Conservation (phyloP, 352 stramenopile species). For the Pythium diclinum region DNA sequence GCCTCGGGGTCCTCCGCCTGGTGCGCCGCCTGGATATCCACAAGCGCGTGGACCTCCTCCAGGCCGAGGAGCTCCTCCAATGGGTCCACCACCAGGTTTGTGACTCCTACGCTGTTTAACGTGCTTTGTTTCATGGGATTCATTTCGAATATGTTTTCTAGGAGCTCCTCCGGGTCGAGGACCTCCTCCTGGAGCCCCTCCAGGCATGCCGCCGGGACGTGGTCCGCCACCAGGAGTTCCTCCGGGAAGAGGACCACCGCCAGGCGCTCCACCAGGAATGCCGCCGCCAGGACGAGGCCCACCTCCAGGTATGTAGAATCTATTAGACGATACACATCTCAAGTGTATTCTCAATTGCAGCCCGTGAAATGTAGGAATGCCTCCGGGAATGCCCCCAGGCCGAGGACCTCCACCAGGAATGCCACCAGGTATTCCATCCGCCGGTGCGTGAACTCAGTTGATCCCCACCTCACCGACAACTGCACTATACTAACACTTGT, state of each 20-base stretch:
- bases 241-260: constrained; percentile 11
- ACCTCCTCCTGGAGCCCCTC: constrained; percentile 19
- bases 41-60: constrained; percentile 53
- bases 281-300: background rate
- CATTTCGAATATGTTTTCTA: constrained; percentile 3
- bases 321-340: background rate
- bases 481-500: background rate
- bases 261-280: background rate
- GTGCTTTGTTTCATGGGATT: background rate
- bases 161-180: constrained; percentile 26
- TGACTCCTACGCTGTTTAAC: background rate
- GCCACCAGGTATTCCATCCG: constrained; percentile 24
- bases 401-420: constrained; percentile 24
- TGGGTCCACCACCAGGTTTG: constrained; percentile 44
- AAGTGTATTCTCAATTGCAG: background rate
- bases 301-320: background rate
- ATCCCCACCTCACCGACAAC: background rate
- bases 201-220: constrained; percentile 19
- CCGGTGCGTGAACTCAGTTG: constrained; percentile 35
- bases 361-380: background rate
- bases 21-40: constrained; percentile 38
- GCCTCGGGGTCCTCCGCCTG: constrained; percentile 33
- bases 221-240: constrained; percentile 22
- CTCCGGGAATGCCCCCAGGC: constrained; percentile 20
- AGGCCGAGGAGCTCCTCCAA: constrained; percentile 37